Evolutionary conservation across 306 rosid species (phyloP), one percentile per base, ranked within the genome.

Genomic region (Cucurbita argyrosperma): DNA sequence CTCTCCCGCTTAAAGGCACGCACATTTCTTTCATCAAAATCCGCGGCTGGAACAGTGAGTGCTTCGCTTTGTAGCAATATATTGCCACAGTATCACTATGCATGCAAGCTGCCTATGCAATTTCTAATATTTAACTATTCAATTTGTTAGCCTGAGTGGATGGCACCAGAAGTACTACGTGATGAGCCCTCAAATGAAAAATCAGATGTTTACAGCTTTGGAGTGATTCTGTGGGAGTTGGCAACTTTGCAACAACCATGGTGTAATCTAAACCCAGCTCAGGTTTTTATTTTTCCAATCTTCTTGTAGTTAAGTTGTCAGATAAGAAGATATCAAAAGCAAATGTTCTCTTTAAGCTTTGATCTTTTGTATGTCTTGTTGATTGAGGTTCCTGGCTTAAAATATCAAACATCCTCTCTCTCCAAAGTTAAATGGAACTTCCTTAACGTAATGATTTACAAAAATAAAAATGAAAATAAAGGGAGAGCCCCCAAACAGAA

Each of bases 101-200:
- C 56, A 30, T 60, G 11, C 42, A 63, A 40, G 45, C 13, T 74
- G 47, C 59, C 72, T 63, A 18, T 13, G 78, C 21, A 70, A 6
- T 71, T 38, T 4, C 39, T 67, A 53, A 65, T 5, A 7, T 52
- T 66, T 75, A 78, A 60, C 64, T 55, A 51, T 78, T 64, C 69
- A 79, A 80, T 71, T 77, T 76, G 13, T 69, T 63, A 85, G 88
- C 84, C 99, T 51, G 99, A 91, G 81, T 95, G 99, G 97, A 89
- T 95, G 99, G 99, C 99, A 68, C 99, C 97, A n/a, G 99, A 95
- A 86, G 99, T 95, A 82, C 96, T 95, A 72, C 96, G 99, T 46
- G 96, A 95, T 56, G 99, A 91, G 78, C 99, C 90, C 10, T 91
- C 99, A 79, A 89, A 95, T 83, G 99, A 95, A 83, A 95, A 91